Evolutionary conservation across 2,329 filamentous ascomycete species (phyloP), one percentile per base, ranked within the genome.

Genomic region (Beauveria rudraprayagi): DNA sequence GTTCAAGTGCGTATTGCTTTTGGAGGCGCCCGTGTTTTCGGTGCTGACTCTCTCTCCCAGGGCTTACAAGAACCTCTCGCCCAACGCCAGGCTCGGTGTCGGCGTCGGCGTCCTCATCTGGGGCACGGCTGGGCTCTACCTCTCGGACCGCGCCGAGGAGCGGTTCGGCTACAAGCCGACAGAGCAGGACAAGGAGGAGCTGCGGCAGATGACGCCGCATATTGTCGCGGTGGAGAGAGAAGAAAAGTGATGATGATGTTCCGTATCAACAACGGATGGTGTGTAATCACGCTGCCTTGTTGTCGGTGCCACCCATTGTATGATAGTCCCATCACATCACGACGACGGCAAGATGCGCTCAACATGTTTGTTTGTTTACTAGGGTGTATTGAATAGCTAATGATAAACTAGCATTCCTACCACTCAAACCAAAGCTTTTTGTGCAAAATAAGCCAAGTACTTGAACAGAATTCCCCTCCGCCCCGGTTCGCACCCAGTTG

Each of bases 71-170:
- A 84, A 83, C 67, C 85, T 96, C 59, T 77, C 87, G 3, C 83
- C 88, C 19, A 86, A 83, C 66, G 88, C 89, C 26, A 88, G 89
- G 61, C 75, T 90, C 47, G 75, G 87, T 53, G 80, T 96, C 64
- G 92, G 92, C 66, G 71, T 85, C 54, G 88, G 86, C 67, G 75
- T 96, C 66, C 84, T 96, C 69, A 83, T 83, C 40, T 96, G 91
- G 84, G 91, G 90, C 16, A 76, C 79, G 46, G 76, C 85, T 46
- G 92, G 91, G 17, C 80, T 94, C n/a, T 87, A 88, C 70, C 70
- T 90, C 19, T 85, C 88, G 5, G 89, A 93, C 70, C 80, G 80
- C 61, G 85, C 88, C 17, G 92, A 93, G 74, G 82, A 89, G 70
- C 85, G 81, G 47, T 81, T 92, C 63, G 89, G 89, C 7, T 82